Conservation (phyloP, 208 protist species). For the Endotrypanum monterogeii region DNA sequence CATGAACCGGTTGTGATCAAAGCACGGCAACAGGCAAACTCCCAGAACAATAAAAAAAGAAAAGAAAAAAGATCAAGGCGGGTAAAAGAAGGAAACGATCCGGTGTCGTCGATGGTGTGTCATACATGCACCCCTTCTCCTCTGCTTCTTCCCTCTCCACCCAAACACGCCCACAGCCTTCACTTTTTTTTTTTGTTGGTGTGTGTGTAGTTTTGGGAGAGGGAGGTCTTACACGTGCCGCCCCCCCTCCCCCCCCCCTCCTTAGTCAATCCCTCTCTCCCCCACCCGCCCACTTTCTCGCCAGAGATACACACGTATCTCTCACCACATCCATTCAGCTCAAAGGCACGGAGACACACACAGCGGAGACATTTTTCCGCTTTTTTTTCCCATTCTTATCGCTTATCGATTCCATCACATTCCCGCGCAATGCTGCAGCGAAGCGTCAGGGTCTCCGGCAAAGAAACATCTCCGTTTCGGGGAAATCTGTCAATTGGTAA, state of each 20-base stretch:
- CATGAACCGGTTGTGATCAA: neutral
- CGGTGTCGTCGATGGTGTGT: neutral
- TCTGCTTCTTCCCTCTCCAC: neutral
- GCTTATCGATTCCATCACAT: neutral
- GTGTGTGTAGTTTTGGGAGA: neutral
- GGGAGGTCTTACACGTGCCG: neutral
- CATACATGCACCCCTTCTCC: neutral
- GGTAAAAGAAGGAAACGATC: neutral
- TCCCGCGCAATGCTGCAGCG: neutral
- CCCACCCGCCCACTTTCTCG: neutral
- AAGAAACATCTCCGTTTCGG: neutral
- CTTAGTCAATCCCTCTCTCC: neutral
- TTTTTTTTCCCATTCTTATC: neutral
- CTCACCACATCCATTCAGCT: too few species aligned
- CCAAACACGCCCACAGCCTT: too few species aligned
- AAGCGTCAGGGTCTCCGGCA: neutral
- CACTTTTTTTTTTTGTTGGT: neutral
- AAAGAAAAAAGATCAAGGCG: too few species aligned
- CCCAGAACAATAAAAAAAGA: neutral
- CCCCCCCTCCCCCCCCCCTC: neutral
- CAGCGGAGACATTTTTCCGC: neutral
- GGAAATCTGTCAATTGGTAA: constrained; percentile 5
- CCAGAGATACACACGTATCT: too few species aligned
- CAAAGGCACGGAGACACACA: too few species aligned
- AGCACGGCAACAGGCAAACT: neutral